These are phyloP conservation scores for Auricularia sp. DNA, from an alignment of 768 basidiomycete genomes.

Conservation along the genomic window DNA sequence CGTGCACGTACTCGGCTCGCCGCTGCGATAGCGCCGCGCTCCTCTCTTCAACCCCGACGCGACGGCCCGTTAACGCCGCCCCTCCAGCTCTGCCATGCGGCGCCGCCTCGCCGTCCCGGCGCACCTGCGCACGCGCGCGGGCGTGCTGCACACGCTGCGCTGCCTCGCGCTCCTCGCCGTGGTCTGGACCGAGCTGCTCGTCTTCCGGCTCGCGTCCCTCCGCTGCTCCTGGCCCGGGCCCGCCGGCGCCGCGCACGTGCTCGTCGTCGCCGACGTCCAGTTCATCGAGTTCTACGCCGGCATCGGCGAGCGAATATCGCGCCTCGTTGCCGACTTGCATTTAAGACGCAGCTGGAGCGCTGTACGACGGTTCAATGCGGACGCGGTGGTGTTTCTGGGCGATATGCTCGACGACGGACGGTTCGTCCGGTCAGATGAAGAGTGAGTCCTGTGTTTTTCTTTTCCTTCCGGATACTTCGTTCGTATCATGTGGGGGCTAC, in stretches of 20 bases:
- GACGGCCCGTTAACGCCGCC: too few relatives aligned
- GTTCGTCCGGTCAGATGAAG: constrained; percentile 44
- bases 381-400: constrained; percentile 74
- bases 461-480: too few relatives aligned
- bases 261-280: constrained; percentile 86
- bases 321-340: constrained; percentile 67
- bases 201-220: background rate
- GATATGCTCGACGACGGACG: constrained; percentile 90
- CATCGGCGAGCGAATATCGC: constrained; percentile 49
- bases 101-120: background rate
- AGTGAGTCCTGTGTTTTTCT: constrained; percentile 41
- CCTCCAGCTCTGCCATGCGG: too few relatives aligned
- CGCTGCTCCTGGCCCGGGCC: constrained; percentile 11
- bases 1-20: too few relatives aligned
- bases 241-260: constrained; percentile 40
- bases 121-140: background rate
- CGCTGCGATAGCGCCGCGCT: too few relatives aligned
- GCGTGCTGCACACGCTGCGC: background rate
- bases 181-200: background rate
- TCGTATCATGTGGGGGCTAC: too few relatives aligned
- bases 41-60: too few relatives aligned
- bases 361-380: constrained; percentile 41
- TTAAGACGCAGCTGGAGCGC: constrained; percentile 78
- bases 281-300: constrained; percentile 71
- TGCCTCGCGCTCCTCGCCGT: background rate